A percentile compares a stretch with the other conserved stretches of the same genome.
Evolutionary conservation across 1,284 basidiomycete species (phyloP).

Genomic region (Ustilago esculenta): DNA sequence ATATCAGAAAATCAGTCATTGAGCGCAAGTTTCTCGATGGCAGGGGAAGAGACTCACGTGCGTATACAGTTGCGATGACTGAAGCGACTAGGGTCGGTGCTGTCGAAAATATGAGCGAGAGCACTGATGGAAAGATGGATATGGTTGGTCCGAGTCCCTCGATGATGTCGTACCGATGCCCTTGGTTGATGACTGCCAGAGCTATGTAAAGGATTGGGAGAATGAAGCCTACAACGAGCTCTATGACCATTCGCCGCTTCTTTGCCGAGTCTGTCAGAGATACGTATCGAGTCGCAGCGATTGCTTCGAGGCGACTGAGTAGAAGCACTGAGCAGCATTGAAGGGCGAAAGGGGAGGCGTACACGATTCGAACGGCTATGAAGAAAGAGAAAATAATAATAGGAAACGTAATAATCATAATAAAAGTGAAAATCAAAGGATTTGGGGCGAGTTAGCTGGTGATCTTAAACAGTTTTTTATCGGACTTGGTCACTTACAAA

Average conservation of each 20-base stretch:
- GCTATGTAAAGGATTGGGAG: slow-evolving; percentile 1
- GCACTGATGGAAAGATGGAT: neutral
- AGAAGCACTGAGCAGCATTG: slow-evolving; percentile 2
- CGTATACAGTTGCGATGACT: neutral
- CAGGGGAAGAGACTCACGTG: neutral
- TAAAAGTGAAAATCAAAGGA: no score
- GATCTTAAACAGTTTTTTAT: no score
- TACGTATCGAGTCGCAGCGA: slow-evolving; percentile 1
- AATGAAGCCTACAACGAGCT: neutral
- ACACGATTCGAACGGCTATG: neutral
- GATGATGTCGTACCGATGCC: slow-evolving; percentile 5
- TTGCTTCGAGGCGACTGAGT: slow-evolving; percentile 1
- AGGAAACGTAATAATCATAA: no score
- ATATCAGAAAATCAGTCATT: no score
- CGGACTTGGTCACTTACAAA: neutral
- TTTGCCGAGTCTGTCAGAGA: slow-evolving; percentile 1
- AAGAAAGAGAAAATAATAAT: no score
- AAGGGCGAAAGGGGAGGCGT: neutral
- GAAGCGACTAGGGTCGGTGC: neutral
- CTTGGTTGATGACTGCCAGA: neutral
- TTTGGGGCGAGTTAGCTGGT: neutral
- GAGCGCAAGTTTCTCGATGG: no score
- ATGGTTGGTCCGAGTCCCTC: neutral
- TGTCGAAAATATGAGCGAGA: neutral
- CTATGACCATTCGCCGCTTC: neutral